Base-by-base conservation (phyloP, 495 filamentous ascomycete genomes). In the Tuber indicum region DNA sequence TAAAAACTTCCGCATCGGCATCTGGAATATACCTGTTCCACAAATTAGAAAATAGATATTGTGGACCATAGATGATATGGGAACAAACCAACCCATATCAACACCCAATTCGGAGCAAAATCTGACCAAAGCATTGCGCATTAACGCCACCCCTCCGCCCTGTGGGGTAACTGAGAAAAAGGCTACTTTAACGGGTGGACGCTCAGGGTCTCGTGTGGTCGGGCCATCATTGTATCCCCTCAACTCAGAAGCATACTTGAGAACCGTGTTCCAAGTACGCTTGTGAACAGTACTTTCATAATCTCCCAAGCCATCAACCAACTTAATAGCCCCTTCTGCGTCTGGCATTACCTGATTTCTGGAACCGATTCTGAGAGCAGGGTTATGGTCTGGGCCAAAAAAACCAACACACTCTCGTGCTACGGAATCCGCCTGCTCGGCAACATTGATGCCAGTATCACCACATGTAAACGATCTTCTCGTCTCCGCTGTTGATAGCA, bases 361-460 rank as follows among this genome's bases (percentile, higher is more conserved):
- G 77, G 88, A 92, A 41, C 91, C 92, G 42, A 96, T 91, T 75
- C 93, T 89, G 44, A 94, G 84, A 23, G 92, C 86, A 14, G 93
- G 93, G 71, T 89, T 87, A 21, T 92, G 87, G 26, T 41, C 39
- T 88, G 90, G 10, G 93, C 93, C 92, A 81, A 95, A 96, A 73
- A 91, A 86, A 90, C 90, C 88, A 69, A 93, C 88, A 82, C 91
- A 93, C 86, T 94, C 94, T 42, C 93, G 88, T 4, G 90, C 91
- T 89, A 95, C 92, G 0, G 92, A 92, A 81, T 97, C 93, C 4
- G 93, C 92, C 84, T 95, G 91, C 81, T 97, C 93, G 78, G 94
- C 93, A 21, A 93, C 87, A 52, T 87, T 84, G 78, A 89, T 90
- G 1, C 70, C 74, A 14, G n/a, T 23, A 16, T 43, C 4, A 0